Evolutionary conservation across 1,139 yeast genomes (phyloP).

Genomic region (Taiozyma onychis): DNA sequence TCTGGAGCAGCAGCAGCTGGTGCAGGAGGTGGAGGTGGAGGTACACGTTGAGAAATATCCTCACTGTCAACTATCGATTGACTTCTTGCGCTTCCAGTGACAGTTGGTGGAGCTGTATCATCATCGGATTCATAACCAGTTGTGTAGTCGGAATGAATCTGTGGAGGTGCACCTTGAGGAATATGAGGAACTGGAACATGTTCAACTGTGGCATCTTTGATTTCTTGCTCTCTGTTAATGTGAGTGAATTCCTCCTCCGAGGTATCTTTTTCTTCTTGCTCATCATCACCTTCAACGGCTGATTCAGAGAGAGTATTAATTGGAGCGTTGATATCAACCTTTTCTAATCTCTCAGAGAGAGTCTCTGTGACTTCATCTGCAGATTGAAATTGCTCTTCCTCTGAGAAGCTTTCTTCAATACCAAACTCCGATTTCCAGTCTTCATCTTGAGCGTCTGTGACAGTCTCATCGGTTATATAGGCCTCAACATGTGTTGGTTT

Average conservation of each 20-base stretch:
- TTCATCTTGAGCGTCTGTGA: constrained; percentile 4
- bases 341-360: constrained; percentile 13
- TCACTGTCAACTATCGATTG: constrained; percentile 6
- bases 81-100: neutral
- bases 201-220: constrained; percentile 7
- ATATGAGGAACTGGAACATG: constrained; percentile 7
- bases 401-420: constrained; percentile 2
- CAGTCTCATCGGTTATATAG: neutral
- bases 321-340: constrained; percentile 9
- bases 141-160: constrained; percentile 19
- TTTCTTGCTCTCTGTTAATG: constrained; percentile 17
- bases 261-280: constrained; percentile 18
- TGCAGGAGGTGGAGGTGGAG: constrained; percentile 5
- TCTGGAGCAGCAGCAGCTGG: constrained; percentile 7
- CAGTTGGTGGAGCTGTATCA: constrained; percentile 9
- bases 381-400: constrained; percentile 4
- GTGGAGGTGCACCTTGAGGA: constrained; percentile 3
- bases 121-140: constrained; percentile 26
- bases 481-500: neutral
- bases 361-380: constrained; percentile 6
- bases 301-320: constrained; percentile 15
- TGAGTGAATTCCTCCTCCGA: constrained; percentile 18
- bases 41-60: constrained; percentile 4
- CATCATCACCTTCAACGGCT: constrained; percentile 25
- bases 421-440: constrained; percentile 9